These are phyloP conservation scores for Adansonia madagascariensis DNA, from an alignment of 441 rosid genomes.

Conservation along the genomic window DNA sequence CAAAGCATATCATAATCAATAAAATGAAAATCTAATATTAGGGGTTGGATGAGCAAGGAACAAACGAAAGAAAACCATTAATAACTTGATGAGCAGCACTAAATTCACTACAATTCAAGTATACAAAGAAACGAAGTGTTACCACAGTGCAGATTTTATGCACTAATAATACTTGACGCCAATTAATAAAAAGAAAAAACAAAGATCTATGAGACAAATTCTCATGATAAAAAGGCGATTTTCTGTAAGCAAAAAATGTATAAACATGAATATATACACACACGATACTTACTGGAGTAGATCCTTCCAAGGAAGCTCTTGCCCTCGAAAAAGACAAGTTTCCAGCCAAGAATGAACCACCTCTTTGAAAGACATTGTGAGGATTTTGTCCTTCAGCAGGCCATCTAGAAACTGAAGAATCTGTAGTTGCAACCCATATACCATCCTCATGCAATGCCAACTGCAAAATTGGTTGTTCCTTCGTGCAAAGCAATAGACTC, in stretches of 20 bases:
- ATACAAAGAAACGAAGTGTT: constrained; percentile 18
- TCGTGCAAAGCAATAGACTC: constrained; percentile 85
- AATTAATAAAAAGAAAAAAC: constrained; percentile 15
- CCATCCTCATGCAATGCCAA: constrained; percentile 89
- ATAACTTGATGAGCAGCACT: constrained; percentile 11
- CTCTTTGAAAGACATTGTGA: constrained; percentile 83
- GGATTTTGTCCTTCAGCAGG: constrained; percentile 92
- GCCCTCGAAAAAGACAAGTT: constrained; percentile 97
- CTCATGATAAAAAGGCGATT: constrained; percentile 17
- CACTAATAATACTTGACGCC: constrained; percentile 17
- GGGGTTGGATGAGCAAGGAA: constrained; percentile 17
- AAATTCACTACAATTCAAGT: constrained; percentile 14
- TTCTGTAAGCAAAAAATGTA: constrained; percentile 20
- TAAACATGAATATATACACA: constrained; percentile 9
- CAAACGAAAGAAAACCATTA: background rate
- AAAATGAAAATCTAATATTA: background rate
- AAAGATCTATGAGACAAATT: constrained; percentile 4
- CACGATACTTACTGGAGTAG: constrained; percentile 70
- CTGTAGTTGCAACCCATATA: constrained; percentile 95
- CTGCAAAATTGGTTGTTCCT: constrained; percentile 89
- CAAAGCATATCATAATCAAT: background rate
- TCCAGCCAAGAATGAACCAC: constrained; percentile 96
- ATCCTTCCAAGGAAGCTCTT: constrained; percentile 95
- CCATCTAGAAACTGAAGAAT: constrained; percentile 92
- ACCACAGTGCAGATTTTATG: background rate